Conservation (phyloP, 345 rosid species). For the Noccaea bulbosa region DNA sequence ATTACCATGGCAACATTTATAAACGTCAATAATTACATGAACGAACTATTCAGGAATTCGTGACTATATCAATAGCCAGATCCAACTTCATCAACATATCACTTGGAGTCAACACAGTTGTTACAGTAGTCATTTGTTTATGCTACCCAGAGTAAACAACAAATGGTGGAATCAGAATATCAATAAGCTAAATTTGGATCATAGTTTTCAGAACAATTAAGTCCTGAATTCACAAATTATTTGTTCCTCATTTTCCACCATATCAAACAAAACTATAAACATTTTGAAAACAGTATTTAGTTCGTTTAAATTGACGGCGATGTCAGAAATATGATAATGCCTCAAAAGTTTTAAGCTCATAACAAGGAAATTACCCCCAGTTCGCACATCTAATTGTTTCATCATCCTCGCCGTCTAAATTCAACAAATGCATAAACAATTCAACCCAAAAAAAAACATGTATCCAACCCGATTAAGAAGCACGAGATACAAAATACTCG, state of each 20-base stretch:
- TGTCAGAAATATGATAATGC: slow-evolving; percentile 36
- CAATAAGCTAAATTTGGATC: slow-evolving; percentile 43
- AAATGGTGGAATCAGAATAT: slow-evolving; percentile 42
- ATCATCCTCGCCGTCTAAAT: slow-evolving; percentile 15
- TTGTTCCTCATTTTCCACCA: slow-evolving; percentile 39
- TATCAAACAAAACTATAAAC: no score
- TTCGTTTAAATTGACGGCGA: not conserved
- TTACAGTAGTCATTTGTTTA: no score
- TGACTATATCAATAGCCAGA: no score
- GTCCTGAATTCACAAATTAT: slow-evolving; percentile 20
- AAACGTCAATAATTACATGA: no score
- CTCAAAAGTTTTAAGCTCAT: slow-evolving; percentile 36
- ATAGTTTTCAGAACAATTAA: not conserved
- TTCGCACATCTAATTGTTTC: slow-evolving; percentile 38
- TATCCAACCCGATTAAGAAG: slow-evolving; percentile 24
- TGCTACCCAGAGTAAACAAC: not conserved
- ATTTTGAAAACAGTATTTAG: not conserved
- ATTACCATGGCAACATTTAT: no score
- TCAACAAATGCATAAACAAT: not conserved
- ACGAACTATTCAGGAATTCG: no score
- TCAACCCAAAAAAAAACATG: not conserved
- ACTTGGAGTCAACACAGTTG: no score
- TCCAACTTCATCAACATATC: no score
- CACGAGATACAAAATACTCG: not conserved
- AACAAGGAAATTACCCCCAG: not conserved